phyloP scores from a whole-genome alignment of 176 grass and related monocot species.

The Hyparrhenia diplandra region DNA sequence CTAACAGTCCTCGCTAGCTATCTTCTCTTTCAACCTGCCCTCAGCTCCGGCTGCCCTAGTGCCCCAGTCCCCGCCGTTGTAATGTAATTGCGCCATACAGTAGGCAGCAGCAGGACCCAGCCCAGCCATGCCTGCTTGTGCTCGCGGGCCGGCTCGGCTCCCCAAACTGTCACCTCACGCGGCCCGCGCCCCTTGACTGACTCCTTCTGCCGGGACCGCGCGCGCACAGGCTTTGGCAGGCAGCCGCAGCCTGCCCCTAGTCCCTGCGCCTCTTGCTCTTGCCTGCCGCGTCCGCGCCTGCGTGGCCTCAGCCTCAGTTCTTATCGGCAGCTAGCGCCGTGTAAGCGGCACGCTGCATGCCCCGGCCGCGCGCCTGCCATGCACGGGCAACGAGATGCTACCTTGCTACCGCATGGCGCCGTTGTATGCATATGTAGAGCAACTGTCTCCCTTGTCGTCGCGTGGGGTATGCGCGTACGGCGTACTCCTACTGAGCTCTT shows the following conservation, averaged over 20 bases:
- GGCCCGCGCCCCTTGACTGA: slow-evolving; percentile 16
- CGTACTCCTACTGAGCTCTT: not conserved
- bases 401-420: not conserved
- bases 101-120: not conserved
- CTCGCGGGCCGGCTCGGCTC: not conserved
- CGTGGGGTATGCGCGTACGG: not conserved
- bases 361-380: slow-evolving; percentile 30
- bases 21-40: not conserved
- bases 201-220: not conserved
- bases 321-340: slow-evolving; percentile 46
- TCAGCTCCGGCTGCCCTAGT: not conserved
- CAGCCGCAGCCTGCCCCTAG: not conserved
- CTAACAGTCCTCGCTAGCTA: too few relatives aligned
- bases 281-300: slow-evolving; percentile 1
- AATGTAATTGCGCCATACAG: slow-evolving; percentile 2
- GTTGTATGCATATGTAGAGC: slow-evolving; percentile 31
- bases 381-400: slow-evolving; percentile 41
- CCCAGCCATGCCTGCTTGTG: not conserved
- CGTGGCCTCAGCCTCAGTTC: too few relatives aligned
- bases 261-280: not conserved
- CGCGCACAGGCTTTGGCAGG: slow-evolving; percentile 33
- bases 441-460: slow-evolving; percentile 35
- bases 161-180: slow-evolving; percentile 14
- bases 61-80: not conserved
- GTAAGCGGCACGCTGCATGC: not conserved